Base-by-base conservation (phyloP, 331 rosid species). In the Stylosanthes scabra region DNA sequence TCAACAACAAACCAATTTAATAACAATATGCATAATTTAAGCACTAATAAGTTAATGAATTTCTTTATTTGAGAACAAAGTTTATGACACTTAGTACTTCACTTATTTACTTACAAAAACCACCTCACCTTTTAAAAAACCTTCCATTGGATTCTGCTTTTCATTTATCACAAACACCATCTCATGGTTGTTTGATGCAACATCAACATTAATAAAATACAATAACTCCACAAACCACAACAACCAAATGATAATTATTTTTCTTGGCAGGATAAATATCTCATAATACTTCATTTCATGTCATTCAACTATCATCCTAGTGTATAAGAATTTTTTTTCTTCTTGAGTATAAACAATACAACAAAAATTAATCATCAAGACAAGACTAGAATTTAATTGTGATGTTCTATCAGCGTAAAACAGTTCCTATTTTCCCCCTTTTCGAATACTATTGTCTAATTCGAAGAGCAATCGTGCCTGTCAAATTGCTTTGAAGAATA, bases 131-230 rank as follows among this genome's bases (percentile, higher is more conserved):
- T 31, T 9, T 16, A 52, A 54, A 63, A 51, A 77, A 41, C 4
- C 54, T 42, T 51, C 44, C 31, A 56, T 42, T 58, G 12, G 34
- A 40, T 29, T 7, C 13, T 45, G 29, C 44, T n/a, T n/a, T 11
- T 50, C 28, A 67, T 3, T 76, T 68, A 63, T 31, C 70, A 68
- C 40, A n/a, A 76, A 49, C 54, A 58, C 14, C 14, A 56, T 11
- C 15, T 12, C 12, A 29, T 10, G 8, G 6, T 41, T 7, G 7
- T 51, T 51, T 6, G 12, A 46, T 46, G 10, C 2, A 46, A 46
- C 13, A 46, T 46, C 2, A 49, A 7, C 14, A 15, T 13, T 11
- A 49, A 11, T 49, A 31, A 28, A 39, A 46, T 31, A 14, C 29
- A 72, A 71, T 59, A 59, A 45, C 67, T 12, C 51, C 51, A 16